Conservation (phyloP, 2,329 filamentous ascomycete genomes). For the Lachnellula occidentalis region DNA sequence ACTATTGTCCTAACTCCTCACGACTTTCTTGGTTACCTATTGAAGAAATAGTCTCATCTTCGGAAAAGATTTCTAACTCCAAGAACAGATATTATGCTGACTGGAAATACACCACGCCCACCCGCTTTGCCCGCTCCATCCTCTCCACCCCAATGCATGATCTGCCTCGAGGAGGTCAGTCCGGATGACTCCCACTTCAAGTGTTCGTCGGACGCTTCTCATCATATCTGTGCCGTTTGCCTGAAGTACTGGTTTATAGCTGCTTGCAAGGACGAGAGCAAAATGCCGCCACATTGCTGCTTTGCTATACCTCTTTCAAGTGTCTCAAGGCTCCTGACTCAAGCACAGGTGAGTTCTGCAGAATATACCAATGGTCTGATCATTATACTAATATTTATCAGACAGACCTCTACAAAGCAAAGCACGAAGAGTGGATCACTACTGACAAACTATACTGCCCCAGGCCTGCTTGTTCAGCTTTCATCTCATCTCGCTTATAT, state of each 20-base stretch:
- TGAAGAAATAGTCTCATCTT: too few species aligned
- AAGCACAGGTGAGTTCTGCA: slow-evolving; percentile 27
- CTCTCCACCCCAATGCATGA: not conserved
- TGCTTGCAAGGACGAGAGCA: slow-evolving; percentile 34
- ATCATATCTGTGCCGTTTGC: slow-evolving; percentile 29
- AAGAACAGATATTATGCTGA: too few species aligned
- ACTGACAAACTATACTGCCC: slow-evolving; percentile 44
- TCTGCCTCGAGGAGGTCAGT: slow-evolving; percentile 6
- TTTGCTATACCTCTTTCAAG: slow-evolving; percentile 37
- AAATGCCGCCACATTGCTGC: slow-evolving; percentile 44
- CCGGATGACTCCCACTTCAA: slow-evolving; percentile 2
- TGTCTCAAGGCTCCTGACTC: slow-evolving; percentile 32
- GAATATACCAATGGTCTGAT: not conserved
- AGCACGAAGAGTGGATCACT: slow-evolving; percentile 44
- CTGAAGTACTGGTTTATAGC: slow-evolving; percentile 37
- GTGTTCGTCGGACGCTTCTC: slow-evolving; percentile 6
- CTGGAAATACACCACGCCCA: too few species aligned
- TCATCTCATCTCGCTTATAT: slow-evolving; percentile 33
- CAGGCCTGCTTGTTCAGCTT: slow-evolving; percentile 41
- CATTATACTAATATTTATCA: slow-evolving; percentile 8
- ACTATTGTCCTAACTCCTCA: too few species aligned
- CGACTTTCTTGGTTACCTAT: too few species aligned
- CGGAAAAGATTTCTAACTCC: too few species aligned
- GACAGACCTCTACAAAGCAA: slow-evolving; percentile 34
- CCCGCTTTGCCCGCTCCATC: not conserved